A percentile compares a stretch with the other conserved stretches of the same genome.
Evolutionary conservation across 495 filamentous ascomycete genomes (phyloP).

Genomic region (Neurospora hispaniola): DNA sequence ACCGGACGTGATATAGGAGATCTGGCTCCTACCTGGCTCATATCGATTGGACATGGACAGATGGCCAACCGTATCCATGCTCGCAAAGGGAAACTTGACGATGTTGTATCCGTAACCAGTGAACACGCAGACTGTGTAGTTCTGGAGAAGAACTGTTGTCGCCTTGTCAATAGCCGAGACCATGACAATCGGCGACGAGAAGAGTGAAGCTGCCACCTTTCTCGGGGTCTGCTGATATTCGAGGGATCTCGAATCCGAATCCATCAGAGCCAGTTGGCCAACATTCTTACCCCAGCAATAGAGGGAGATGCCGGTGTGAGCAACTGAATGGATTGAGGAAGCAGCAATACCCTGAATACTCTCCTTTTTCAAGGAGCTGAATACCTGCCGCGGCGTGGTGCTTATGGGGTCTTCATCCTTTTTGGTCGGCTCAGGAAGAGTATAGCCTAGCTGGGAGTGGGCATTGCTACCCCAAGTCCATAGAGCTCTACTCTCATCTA

Average conservation of each 20-base stretch:
- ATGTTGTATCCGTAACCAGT: conserved; percentile 87
- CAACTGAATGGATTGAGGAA: conserved; percentile 86
- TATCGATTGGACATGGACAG: conserved; percentile 56
- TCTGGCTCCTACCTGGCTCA: conserved; percentile 48
- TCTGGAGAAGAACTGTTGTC: conserved; percentile 75
- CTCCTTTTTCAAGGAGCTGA: conserved; percentile 83
- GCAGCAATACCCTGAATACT: conserved; percentile 71
- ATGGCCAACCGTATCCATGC: conserved; percentile 57
- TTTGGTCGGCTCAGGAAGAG: conserved; percentile 42
- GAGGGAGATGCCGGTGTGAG: conserved; percentile 67
- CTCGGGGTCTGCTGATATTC: conserved; percentile 71
- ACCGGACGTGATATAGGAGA: conserved; percentile 67
- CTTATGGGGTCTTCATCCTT: conserved; percentile 74
- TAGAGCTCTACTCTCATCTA: conserved; percentile 70
- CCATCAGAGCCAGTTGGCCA: conserved; percentile 87
- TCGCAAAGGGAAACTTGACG: conserved; percentile 62
- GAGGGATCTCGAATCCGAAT: conserved; percentile 85
- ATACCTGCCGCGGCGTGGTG: conserved; percentile 73
- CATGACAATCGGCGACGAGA: conserved; percentile 63
- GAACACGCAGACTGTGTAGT: conserved; percentile 83
- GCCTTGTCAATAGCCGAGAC: conserved; percentile 87
- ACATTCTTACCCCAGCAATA: conserved; percentile 96
- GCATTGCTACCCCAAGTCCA: conserved; percentile 91
- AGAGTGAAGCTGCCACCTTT: conserved; percentile 78
- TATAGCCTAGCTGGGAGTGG: conserved; percentile 78